Base-by-base conservation (phyloP, 306 rosid species). In the Prunus mongolica region DNA sequence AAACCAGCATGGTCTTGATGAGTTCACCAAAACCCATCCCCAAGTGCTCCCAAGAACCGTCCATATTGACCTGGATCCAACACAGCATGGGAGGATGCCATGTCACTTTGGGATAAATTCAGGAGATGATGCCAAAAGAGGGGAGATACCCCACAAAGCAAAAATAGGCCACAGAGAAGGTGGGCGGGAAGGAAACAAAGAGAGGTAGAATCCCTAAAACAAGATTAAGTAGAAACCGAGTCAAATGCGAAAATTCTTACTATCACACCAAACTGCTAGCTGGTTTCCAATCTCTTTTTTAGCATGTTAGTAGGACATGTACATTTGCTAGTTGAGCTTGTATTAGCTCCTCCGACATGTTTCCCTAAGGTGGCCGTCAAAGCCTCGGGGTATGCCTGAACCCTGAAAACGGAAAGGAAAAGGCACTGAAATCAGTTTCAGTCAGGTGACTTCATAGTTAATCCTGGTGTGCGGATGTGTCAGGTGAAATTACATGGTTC, bases 401-500 rank as follows among this genome's bases (percentile, higher is more conserved):
- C 60, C 60, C 24, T 11, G 19, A 55, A n/a, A 55, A n/a, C 24
- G 25, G 19, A 55, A 55, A 55, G n/a, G 46, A 28, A 58, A 65
- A 34, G 14, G 62, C 41, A 47, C 38, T 30, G 24, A 28, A 32
- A 49, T 74, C 69, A 67, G 16, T 57, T 72, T 18, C 6, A 10
- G 47, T 49, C 15, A 32, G 25, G 47, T 24, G 45, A 13, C 41
- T 44, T 32, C 46, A 46, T 24, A n/a, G 24, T 76, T 73, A 76
- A 61, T 63, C 57, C 83, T 51, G 24, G 46, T 60, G 10, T 7
- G 69, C 64, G 2, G 62, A 56, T 57, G 75, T 58, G 55, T 76
- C 62, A 16, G 86, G 45, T 2, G 63, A 28, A 28, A 50, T 51
- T 61, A 72, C 38, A 41, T 61, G 72, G 68, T 76, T 76, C 24